These are phyloP conservation scores for Cyberlindnera sargentensis DNA, from an alignment of 805 yeast genomes.

Conservation along the genomic window DNA sequence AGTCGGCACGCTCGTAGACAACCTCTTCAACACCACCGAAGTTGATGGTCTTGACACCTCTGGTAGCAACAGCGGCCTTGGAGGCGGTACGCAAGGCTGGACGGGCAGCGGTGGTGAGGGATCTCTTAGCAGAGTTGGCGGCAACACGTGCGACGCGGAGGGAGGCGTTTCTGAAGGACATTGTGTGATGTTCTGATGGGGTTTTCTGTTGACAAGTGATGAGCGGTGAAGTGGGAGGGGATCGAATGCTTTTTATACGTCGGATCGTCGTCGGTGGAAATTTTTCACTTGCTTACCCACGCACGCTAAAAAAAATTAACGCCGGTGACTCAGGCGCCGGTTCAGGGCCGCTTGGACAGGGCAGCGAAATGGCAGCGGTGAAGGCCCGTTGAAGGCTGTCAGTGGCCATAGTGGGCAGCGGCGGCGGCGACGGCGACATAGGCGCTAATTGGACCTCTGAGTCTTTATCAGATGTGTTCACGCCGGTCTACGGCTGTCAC, in stretches of 20 bases:
- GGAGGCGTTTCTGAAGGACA: conserved; percentile 40
- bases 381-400: not conserved
- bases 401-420: no score
- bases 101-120: conserved; percentile 49
- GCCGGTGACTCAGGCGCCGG: not conserved
- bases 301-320: not conserved
- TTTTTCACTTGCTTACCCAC: not conserved
- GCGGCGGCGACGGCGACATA: no score
- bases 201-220: no score
- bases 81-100: conserved; percentile 52
- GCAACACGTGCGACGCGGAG: conserved; percentile 44
- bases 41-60: conserved; percentile 96
- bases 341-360: not conserved
- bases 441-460: no score
- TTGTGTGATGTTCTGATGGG: conserved; percentile 5
- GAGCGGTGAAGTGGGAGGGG: no score
- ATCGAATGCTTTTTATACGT: not conserved
- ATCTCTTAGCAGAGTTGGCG: conserved; percentile 44
- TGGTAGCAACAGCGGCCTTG: conserved; percentile 50
- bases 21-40: conserved; percentile 93
- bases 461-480: no score
- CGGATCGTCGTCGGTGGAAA: not conserved
- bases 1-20: conserved; percentile 98
- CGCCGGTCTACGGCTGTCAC: no score
- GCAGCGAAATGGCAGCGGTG: not conserved